Evolutionary conservation across 2,329 filamentous ascomycete species (phyloP).

Genomic region (Akanthomyces muscarius): DNA sequence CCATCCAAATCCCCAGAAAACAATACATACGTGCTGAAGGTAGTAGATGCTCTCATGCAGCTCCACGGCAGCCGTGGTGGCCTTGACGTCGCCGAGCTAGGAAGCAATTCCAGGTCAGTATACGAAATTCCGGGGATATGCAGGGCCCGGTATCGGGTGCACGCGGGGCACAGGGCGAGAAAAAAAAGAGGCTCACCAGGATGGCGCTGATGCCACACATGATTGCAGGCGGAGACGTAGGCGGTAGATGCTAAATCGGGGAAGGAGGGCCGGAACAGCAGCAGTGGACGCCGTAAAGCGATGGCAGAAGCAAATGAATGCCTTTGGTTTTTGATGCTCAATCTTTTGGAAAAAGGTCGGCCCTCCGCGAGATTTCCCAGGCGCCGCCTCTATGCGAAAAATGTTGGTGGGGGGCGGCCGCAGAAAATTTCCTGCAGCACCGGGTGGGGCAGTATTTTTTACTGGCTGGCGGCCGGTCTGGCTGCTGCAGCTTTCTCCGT

Average conservation of each 20-base stretch:
- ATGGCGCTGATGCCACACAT: conserved; percentile 16
- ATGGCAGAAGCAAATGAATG: conserved; percentile 5
- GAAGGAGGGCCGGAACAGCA: conserved; percentile 5
- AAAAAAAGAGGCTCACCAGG: conserved; percentile 9
- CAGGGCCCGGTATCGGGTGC: conserved; percentile 9
- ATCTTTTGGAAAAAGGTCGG: conserved; percentile 3
- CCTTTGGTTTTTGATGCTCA: not conserved
- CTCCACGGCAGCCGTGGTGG: conserved; percentile 53
- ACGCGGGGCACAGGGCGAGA: not conserved
- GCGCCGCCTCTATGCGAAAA: conserved; percentile 9
- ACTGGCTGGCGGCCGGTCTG: not conserved
- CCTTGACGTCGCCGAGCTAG: conserved; percentile 32
- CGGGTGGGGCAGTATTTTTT: not conserved
- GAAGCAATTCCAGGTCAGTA: not conserved
- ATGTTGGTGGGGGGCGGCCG: conserved; percentile 3
- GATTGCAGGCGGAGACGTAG: not conserved
- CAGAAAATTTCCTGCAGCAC: conserved; percentile 3
- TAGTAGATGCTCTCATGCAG: conserved; percentile 69
- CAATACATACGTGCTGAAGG: conserved; percentile 48
- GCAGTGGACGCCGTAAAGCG: conserved; percentile 8
- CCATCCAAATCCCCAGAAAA: not conserved
- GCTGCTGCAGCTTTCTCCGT: not conserved
- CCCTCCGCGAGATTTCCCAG: not conserved
- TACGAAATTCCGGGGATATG: not conserved
- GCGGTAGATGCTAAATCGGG: not conserved